These are phyloP conservation scores for Entomortierella lignicola DNA, from an alignment of 192 early-diverging fungal genomes.

Conservation along the genomic window DNA sequence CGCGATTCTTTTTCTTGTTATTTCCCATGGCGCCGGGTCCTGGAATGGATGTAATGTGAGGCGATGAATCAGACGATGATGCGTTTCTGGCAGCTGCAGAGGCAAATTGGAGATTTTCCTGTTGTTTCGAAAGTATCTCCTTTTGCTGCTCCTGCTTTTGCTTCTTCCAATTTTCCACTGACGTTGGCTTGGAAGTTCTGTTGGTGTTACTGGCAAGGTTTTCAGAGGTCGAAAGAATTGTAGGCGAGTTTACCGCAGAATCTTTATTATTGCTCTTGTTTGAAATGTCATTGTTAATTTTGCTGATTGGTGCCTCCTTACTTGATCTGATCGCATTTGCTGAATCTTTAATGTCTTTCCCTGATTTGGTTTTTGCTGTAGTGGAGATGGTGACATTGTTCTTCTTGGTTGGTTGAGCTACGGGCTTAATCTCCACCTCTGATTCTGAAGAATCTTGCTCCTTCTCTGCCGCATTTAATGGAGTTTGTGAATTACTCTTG, in stretches of 20 bases:
- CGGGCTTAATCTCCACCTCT: conserved; percentile 19
- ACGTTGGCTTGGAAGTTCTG: conserved; percentile 20
- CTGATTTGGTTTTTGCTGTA: too few relatives aligned
- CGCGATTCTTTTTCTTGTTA: conserved; percentile 46
- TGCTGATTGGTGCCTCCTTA: conserved; percentile 12
- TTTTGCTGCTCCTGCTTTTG: conserved; percentile 30
- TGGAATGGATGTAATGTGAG: conserved; percentile 34
- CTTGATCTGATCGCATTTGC: not conserved
- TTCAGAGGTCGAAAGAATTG: not conserved
- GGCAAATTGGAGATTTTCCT: conserved; percentile 43
- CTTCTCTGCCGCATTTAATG: not conserved
- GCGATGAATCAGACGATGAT: conserved; percentile 32
- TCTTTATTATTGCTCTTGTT: not conserved
- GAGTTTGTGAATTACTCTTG: not conserved
- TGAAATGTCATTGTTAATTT: not conserved
- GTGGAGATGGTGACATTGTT: not conserved
- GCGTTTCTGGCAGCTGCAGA: conserved; percentile 33
- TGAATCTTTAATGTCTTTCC: not conserved
- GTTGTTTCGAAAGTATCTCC: conserved; percentile 40
- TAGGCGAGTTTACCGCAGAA: not conserved
- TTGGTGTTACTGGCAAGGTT: not conserved
- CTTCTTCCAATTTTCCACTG: conserved; percentile 43
- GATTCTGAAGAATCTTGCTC: conserved; percentile 31
- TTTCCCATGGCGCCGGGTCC: conserved; percentile 50
- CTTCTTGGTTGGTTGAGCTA: conserved; percentile 8